Evolutionary conservation across 345 rosid species (phyloP).

Genomic region (Diplotaxis tenuifolia): DNA sequence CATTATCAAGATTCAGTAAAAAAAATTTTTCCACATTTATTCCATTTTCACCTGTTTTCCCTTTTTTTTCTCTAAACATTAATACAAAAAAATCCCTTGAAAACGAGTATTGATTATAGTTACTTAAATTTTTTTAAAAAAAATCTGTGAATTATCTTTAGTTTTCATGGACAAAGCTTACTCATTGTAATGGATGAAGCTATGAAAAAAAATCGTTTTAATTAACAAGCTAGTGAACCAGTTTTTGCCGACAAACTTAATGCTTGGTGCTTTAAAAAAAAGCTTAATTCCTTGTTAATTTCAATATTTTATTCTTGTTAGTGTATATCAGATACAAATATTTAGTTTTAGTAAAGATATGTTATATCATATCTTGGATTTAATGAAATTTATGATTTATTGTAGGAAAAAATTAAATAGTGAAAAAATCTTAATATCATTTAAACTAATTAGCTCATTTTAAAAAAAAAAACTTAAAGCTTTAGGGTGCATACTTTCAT

Average conservation of each 20-base stretch:
- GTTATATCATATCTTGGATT: no score
- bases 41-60: background rate
- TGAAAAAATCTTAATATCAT: no score
- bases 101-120: background rate
- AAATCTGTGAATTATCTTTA: background rate
- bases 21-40: background rate
- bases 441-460: no score
- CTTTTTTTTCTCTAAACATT: background rate
- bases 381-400: no score
- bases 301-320: background rate
- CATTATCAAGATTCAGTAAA: background rate
- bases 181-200: background rate
- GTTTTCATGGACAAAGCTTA: background rate
- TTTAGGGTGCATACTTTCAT: no score
- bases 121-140: no score
- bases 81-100: background rate
- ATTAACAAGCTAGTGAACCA: background rate
- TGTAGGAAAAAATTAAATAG: no score
- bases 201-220: background rate
- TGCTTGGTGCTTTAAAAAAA: background rate
- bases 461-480: no score
- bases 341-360: no score
- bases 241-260: background rate
- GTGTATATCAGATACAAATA: background rate
- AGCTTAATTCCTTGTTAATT: background rate